Evolutionary conservation across 208 protist species (phyloP).

Genomic region (Perkinsela sp.): DNA sequence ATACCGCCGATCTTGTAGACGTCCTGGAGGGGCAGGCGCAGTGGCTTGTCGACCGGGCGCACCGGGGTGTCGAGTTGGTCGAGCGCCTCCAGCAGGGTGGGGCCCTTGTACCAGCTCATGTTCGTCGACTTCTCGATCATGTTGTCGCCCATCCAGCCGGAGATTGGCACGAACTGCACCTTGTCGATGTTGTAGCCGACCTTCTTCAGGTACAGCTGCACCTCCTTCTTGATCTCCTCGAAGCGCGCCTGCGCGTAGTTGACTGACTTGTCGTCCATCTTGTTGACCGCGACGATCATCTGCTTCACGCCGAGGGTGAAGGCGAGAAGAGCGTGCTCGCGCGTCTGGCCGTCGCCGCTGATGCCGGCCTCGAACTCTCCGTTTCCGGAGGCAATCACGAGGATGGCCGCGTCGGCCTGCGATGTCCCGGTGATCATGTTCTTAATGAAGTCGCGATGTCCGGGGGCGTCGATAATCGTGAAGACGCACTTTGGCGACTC

Average conservation of each 20-base stretch:
- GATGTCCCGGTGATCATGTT: slow-evolving; percentile 72
- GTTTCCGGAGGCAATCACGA: slow-evolving; percentile 41
- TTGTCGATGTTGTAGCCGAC: slow-evolving; percentile 73
- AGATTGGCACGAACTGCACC: slow-evolving; percentile 73
- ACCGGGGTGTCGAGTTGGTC: slow-evolving; percentile 45
- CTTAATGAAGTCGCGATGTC: slow-evolving; percentile 75
- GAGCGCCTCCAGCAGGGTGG: slow-evolving; percentile 62
- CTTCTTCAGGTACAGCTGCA: slow-evolving; percentile 39
- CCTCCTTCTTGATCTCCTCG: slow-evolving; percentile 46
- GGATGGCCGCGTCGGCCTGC: slow-evolving; percentile 56
- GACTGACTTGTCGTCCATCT: slow-evolving; percentile 51
- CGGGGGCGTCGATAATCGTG: slow-evolving; percentile 74
- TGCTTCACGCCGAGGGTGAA: slow-evolving; percentile 59
- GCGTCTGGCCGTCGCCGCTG: slow-evolving; percentile 63
- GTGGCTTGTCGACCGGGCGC: slow-evolving; percentile 67
- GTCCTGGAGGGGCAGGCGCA: slow-evolving; percentile 75
- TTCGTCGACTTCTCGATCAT: slow-evolving; percentile 49
- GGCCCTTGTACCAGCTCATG: slow-evolving; percentile 71
- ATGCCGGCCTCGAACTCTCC: slow-evolving; percentile 76
- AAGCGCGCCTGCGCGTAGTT: slow-evolving; percentile 63
- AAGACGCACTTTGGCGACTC: slow-evolving; percentile 54
- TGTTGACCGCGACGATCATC: slow-evolving; percentile 66
- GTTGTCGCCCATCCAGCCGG: slow-evolving; percentile 81
- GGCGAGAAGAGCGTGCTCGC: slow-evolving; percentile 61
- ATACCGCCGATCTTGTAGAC: slow-evolving; percentile 82